phyloP scores from a whole-genome alignment of 2,329 filamentous ascomycete genomes.

The Fulvia fulva region DNA sequence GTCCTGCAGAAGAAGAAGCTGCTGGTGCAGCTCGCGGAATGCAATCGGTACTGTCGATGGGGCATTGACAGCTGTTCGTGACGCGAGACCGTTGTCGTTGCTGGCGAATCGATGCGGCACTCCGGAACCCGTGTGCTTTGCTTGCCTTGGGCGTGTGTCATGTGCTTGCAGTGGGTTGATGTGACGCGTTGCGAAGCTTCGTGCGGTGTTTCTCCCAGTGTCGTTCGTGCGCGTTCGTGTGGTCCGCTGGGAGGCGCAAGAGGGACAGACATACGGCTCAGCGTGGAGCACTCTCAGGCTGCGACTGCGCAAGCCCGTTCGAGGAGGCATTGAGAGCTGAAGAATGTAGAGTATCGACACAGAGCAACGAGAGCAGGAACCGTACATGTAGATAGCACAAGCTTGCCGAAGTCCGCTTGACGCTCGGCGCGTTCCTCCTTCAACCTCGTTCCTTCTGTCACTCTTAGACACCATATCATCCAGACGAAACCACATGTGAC shows the following conservation, averaged over 20 bases:
- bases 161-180: background rate
- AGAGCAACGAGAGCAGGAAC: too few relatives aligned
- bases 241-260: constrained; percentile 15
- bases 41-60: constrained; percentile 50
- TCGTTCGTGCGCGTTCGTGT: background rate
- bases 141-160: background rate
- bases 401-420: too few relatives aligned
- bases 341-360: background rate
- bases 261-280: constrained; percentile 23
- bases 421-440: too few relatives aligned
- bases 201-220: background rate
- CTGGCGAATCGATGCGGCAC: constrained; percentile 12
- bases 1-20: constrained; percentile 59
- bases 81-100: constrained; percentile 41
- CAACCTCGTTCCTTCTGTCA: too few relatives aligned
- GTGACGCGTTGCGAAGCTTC: background rate
- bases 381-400: too few relatives aligned
- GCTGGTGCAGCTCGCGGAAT: constrained; percentile 55
- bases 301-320: constrained; percentile 7
- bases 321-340: constrained; percentile 15
- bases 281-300: constrained; percentile 1
- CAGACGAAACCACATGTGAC: too few relatives aligned
- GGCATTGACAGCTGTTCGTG: constrained; percentile 52
- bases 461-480: too few relatives aligned
- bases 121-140: background rate